Percentiles rank a stretch among this genome's conserved stretches.
Conservation (phyloP, 2,329 filamentous ascomycete species). For the Paracoccidioides lutzii region DNA sequence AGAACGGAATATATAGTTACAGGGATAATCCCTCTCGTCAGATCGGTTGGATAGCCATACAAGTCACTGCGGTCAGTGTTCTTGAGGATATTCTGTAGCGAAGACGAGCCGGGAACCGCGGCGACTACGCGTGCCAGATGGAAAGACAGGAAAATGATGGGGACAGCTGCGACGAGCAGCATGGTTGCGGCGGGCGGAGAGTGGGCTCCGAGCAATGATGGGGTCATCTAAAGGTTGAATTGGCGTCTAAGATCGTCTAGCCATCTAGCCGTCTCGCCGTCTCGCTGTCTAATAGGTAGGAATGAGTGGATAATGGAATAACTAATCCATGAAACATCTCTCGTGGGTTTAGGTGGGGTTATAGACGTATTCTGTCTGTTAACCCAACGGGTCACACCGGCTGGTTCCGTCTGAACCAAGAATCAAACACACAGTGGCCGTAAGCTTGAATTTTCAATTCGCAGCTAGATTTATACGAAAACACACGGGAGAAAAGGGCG, state of each 20-base stretch:
- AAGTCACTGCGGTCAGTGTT: conserved; percentile 40
- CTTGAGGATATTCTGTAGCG: conserved; percentile 43
- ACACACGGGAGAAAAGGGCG: too few species aligned
- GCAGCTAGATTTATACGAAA: too few species aligned
- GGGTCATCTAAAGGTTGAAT: neutral
- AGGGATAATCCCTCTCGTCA: conserved; percentile 48
- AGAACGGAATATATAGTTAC: conserved; percentile 23
- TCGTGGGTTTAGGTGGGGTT: too few species aligned
- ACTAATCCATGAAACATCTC: too few species aligned
- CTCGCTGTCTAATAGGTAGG: conserved; percentile 27
- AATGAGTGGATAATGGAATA: conserved; percentile 38
- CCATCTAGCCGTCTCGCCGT: neutral
- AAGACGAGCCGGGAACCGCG: conserved; percentile 25
- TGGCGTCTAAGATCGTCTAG: neutral
- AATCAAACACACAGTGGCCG: too few species aligned
- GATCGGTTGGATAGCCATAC: conserved; percentile 49
- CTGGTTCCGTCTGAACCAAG: too few species aligned
- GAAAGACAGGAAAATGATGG: neutral
- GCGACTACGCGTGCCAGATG: conserved; percentile 9
- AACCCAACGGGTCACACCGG: too few species aligned
- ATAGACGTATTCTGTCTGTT: too few species aligned
- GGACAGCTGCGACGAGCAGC: neutral
- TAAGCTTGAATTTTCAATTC: too few species aligned
- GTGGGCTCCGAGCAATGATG: neutral
- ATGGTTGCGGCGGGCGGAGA: neutral